Base-by-base conservation (phyloP, 345 rosid genomes). In the Iberis pinnata region DNA sequence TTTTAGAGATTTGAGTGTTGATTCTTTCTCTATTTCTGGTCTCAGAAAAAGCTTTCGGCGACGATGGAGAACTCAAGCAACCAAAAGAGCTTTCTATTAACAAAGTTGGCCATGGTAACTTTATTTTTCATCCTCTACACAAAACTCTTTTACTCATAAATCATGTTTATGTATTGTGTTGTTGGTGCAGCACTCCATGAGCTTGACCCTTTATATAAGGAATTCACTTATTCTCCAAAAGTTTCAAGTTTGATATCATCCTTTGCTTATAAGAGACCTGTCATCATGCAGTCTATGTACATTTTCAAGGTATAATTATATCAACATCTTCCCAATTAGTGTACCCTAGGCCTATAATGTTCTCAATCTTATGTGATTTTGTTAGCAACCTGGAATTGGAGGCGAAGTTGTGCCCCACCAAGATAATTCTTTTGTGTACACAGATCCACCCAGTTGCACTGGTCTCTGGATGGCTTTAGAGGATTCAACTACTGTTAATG, bases 391-490 rank as follows among this genome's bases (percentile, higher is more conserved):
- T 12, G 95, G 97, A 29, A 92, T 92, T 51, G 95, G 95, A 71
- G 95, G 95, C 5, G 98, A 88, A 75, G 98, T 92, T 44, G 83
- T 75, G 52, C 97, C 97, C 12, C 95, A 88, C 72, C 97, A 92
- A 74, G 97, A 92, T 57, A 88, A 83, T 29, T 83, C 98, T 5
- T 92, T 88, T 60, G 79, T 92, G 18, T 77, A 79, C 67, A 88
- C 98, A 5, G 93, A 88, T 58, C 96, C 96, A 57, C 53, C 76
- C 44, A 84, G 83, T 62, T 92, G 98, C 72, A 83, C 82, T 0
- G 98, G 98, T 61, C 83, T 88, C 61, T 92, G 98, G 96, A 61
- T 85, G 53, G 98, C 98, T 52, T 76, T 92, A 46, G 98, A 88
- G 76, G 96, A 88, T 76, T 83, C 98, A 36, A 92, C 88, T 52